Conservation (phyloP, 257 asterid species). For the Solanum clarkiae region DNA sequence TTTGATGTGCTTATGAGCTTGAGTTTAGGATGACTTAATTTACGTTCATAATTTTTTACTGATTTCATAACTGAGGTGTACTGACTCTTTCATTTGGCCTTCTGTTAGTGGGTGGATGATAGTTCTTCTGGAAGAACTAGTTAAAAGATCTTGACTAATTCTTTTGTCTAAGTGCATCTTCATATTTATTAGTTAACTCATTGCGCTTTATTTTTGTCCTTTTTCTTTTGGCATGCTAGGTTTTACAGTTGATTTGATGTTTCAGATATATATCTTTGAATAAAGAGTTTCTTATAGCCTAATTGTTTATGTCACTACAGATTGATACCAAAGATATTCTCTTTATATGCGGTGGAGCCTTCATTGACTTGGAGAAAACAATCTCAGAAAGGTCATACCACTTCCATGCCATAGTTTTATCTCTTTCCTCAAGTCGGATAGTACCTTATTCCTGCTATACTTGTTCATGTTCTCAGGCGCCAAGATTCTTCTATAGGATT, state of each 20-base stretch:
- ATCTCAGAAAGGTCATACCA: constrained; percentile 79
- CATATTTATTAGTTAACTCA: not conserved
- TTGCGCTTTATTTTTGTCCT: not conserved
- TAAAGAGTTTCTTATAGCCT: not conserved
- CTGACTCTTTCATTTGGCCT: not conserved
- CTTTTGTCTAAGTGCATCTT: not conserved
- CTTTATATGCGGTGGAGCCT: constrained; percentile 97
- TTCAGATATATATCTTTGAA: not conserved
- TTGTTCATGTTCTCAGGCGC: constrained; percentile 47
- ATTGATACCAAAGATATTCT: constrained; percentile 97
- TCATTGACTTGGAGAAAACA: constrained; percentile 93
- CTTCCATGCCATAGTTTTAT: not conserved
- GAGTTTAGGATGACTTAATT: not conserved
- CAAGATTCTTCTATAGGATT: constrained; percentile 99
- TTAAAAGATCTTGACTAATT: not conserved
- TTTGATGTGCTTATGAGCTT: not conserved
- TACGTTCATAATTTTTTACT: not conserved
- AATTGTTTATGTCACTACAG: constrained; percentile 23
- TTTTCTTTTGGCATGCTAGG: not conserved
- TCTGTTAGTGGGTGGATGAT: not conserved
- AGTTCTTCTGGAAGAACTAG: not conserved
- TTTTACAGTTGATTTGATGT: not conserved
- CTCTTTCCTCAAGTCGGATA: not conserved
- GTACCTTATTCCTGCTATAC: not conserved
- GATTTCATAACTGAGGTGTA: not conserved